phyloP scores from a whole-genome alignment of 176 grass and related monocot species.

The Oryza brachyantha region DNA sequence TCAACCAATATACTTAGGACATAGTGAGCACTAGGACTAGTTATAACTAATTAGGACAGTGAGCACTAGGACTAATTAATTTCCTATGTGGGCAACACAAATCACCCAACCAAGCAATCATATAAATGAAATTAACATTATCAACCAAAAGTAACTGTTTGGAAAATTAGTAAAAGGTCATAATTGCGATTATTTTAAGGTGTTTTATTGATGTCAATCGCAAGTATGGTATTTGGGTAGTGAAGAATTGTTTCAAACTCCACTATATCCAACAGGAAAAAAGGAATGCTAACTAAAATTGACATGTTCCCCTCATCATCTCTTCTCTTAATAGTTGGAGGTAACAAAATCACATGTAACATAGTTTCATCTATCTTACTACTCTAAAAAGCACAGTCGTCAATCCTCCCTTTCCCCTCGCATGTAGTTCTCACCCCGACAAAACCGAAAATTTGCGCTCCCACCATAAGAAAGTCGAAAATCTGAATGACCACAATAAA shows the following conservation, averaged over 20 bases:
- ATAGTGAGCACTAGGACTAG: neutral
- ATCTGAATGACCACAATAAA: no score
- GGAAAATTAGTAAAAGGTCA: constrained; percentile 4
- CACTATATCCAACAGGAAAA: neutral
- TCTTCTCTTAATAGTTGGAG: neutral
- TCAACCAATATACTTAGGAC: neutral
- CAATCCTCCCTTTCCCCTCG: no score
- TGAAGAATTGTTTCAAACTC: neutral
- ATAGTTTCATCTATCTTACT: neutral
- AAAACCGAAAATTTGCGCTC: no score
- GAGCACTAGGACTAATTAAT: neutral
- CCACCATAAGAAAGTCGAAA: no score
- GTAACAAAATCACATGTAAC: constrained; percentile 2
- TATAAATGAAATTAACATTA: neutral
- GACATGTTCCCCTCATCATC: neutral
- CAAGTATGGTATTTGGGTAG: neutral
- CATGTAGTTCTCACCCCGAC: no score
- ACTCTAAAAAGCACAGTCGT: no score
- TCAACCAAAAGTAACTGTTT: neutral
- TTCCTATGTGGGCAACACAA: constrained; percentile 11
- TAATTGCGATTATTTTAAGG: neutral
- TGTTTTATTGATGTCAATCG: neutral
- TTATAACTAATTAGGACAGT: neutral
- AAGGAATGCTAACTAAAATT: neutral
- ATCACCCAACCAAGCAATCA: neutral